These are phyloP conservation scores for Botrytis hyacinthi DNA, from an alignment of 2,329 filamentous ascomycete genomes.

Conservation along the genomic window DNA sequence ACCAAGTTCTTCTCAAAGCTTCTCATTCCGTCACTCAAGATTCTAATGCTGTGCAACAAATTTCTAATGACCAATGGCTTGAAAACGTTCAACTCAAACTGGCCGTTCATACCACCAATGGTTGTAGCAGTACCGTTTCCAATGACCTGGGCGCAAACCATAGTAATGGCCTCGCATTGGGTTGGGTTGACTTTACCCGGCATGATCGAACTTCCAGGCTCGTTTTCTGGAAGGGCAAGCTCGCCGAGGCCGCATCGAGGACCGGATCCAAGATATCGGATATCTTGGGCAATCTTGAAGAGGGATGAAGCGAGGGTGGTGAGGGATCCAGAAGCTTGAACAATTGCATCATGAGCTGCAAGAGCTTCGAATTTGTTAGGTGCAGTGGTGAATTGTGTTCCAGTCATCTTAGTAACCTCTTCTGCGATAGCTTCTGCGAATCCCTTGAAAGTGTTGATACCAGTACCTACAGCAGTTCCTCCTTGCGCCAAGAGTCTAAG, in stretches of 20 bases:
- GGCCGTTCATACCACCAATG: conserved; percentile 93
- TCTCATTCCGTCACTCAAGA: conserved; percentile 88
- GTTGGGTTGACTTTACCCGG: conserved; percentile 99
- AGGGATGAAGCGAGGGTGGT: conserved; percentile 91
- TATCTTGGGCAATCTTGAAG: conserved; percentile 97
- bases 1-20: conserved; percentile 96
- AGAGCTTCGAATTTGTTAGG: conserved; percentile 99
- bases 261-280: conserved; percentile 93
- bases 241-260: conserved; percentile 95
- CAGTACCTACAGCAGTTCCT: conserved; percentile 94
- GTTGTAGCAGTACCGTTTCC: conserved; percentile 93
- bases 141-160: conserved; percentile 97
- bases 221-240: conserved; percentile 91
- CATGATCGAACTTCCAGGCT: conserved; percentile 98
- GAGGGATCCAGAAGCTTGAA: conserved; percentile 88
- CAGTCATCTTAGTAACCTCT: conserved; percentile 90
- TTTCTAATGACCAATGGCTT: conserved; percentile 96
- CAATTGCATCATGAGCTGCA: conserved; percentile 91
- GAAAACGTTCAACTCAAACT: conserved; percentile 99
- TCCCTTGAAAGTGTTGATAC: conserved; percentile 94
- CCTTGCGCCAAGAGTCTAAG: conserved; percentile 88
- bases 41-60: conserved; percentile 84
- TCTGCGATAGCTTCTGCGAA: conserved; percentile 91
- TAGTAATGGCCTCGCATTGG: conserved; percentile 95
- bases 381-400: conserved; percentile 89